phyloP scores from a whole-genome alignment of 371 early-diverging fungal species.

The Mucor racemosus region DNA sequence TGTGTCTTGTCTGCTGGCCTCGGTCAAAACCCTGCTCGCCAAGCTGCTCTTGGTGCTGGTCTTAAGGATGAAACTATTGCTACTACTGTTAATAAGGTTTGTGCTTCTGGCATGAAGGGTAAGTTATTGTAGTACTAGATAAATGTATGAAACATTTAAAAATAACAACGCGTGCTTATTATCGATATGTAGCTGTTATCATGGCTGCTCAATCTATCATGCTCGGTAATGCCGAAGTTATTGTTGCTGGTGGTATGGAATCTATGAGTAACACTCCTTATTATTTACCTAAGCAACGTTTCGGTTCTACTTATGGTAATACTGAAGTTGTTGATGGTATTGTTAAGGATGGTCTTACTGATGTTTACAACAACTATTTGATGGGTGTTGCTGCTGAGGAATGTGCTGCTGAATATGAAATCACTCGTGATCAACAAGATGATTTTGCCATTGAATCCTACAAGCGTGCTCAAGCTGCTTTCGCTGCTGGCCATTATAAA shows the following conservation, averaged over 20 bases:
- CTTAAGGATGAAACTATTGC: slow-evolving; percentile 72
- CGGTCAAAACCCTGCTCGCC: slow-evolving; percentile 97
- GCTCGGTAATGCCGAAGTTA: slow-evolving; percentile 80
- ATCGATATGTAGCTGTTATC: slow-evolving; percentile 62
- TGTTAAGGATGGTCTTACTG: slow-evolving; percentile 91
- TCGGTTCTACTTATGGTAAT: slow-evolving; percentile 87
- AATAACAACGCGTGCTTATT: slow-evolving; percentile 9
- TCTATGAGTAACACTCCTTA: slow-evolving; percentile 97
- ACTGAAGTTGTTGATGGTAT: slow-evolving; percentile 86
- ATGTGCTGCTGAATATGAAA: slow-evolving; percentile 82
- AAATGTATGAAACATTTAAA: not conserved
- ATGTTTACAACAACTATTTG: slow-evolving; percentile 82
- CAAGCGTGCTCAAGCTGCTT: slow-evolving; percentile 87
- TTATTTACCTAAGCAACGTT: slow-evolving; percentile 84
- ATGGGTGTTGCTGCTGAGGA: slow-evolving; percentile 97
- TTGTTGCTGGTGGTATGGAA: slow-evolving; percentile 96
- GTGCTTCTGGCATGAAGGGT: slow-evolving; percentile 96
- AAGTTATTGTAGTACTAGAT: slow-evolving; percentile 22
- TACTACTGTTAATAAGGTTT: slow-evolving; percentile 98
- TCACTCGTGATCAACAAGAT: slow-evolving; percentile 89
- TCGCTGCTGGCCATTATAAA: slow-evolving; percentile 72
- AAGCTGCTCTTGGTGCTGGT: slow-evolving; percentile 93
- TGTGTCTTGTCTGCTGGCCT: slow-evolving; percentile 86
- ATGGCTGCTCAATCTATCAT: slow-evolving; percentile 87
- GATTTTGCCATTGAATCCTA: slow-evolving; percentile 88